A percentile compares a stretch with the other conserved stretches of the same genome.
Evolutionary conservation across 1,284 basidiomycete species (phyloP).

Genomic region (Leccinum pachyderme): DNA sequence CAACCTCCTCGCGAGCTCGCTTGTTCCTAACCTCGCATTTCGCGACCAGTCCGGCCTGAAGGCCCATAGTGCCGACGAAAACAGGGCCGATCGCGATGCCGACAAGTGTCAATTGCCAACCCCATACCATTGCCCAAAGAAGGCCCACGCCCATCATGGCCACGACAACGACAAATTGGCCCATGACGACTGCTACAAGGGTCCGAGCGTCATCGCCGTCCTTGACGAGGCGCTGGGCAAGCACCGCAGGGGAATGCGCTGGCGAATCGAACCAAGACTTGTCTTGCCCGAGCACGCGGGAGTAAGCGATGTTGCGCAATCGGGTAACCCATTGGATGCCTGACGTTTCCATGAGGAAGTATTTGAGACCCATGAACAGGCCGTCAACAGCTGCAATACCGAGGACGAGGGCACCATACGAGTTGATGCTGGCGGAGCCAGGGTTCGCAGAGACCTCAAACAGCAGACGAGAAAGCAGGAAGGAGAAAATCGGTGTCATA

Average conservation of each 20-base stretch:
- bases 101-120: conserved; percentile 93
- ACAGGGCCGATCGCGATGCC: conserved; percentile 87
- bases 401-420: conserved; percentile 66
- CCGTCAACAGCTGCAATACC: conserved; percentile 77
- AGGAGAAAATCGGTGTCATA: conserved; percentile 91
- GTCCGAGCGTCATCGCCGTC: conserved; percentile 89
- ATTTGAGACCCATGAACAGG: conserved; percentile 68
- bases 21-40: conserved; percentile 82
- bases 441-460: conserved; percentile 76
- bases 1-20: conserved; percentile 78
- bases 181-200: conserved; percentile 74
- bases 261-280: conserved; percentile 86
- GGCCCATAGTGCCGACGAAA: conserved; percentile 71
- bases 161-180: conserved; percentile 69
- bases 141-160: conserved; percentile 85
- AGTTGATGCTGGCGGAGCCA: conserved; percentile 64
- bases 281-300: conserved; percentile 75
- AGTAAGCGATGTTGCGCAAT: conserved; percentile 62
- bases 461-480: conserved; percentile 81
- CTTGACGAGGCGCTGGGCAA: conserved; percentile 84
- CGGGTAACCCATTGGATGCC: conserved; percentile 76
- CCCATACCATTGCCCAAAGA: conserved; percentile 82
- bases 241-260: conserved; percentile 57
- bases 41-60: conserved; percentile 70
- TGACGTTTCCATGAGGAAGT: conserved; percentile 72